Evolutionary conservation across 495 filamentous ascomycete species (phyloP), one percentile per base, ranked within the genome.

Genomic region (Trichoderma parareesei): DNA sequence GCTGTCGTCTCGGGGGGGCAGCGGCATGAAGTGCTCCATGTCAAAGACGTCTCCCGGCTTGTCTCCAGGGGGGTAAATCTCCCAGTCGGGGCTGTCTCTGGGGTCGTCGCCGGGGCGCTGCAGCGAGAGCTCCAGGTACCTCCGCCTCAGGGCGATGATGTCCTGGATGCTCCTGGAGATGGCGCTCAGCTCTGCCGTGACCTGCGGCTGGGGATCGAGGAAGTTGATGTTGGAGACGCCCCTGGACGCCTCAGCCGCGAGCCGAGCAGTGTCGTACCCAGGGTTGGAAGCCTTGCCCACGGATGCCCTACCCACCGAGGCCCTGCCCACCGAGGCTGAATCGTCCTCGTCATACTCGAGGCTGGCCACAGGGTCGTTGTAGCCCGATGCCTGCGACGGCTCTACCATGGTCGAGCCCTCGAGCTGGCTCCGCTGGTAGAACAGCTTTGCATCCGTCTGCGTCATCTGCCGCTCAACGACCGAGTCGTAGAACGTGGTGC

Each of bases 91-190:
- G 14, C 88, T 84, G 76, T 98, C 90, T 65, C 90, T 93, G 0
- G 94, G 94, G 69, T 98, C 96, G 69, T 95, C 89, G 7, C 77
- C 78, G 11, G 86, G 81, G 13, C 86, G 82, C 71, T 98, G 94
- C 13, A 93, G 76, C 0, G 95, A 98, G n/a, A 97, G 74, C 4
- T 82, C 78, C 40, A 98, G 88, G 74, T 97, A 98, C 69, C 91
- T 96, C 69, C 91, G 86, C 40, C 94, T 85, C n/a, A 91, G 79
- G 67, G 95, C 88, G 13, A 96, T 73, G 8, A 97, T 83, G 64
- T 86, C 87, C 73, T 91, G 87, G 64, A 98, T 89, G 69, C 93
- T 96, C 65, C 85, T 85, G 70, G 93, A 98, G 64, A 98, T 97
- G 16, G 83, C 82, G 69, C 81, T 83, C 62, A 98, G 75, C 74